Evolutionary conservation across 345 rosid species (phyloP), one percentile per base, ranked within the genome.

Genomic region (Arabidopsis arenosa): DNA sequence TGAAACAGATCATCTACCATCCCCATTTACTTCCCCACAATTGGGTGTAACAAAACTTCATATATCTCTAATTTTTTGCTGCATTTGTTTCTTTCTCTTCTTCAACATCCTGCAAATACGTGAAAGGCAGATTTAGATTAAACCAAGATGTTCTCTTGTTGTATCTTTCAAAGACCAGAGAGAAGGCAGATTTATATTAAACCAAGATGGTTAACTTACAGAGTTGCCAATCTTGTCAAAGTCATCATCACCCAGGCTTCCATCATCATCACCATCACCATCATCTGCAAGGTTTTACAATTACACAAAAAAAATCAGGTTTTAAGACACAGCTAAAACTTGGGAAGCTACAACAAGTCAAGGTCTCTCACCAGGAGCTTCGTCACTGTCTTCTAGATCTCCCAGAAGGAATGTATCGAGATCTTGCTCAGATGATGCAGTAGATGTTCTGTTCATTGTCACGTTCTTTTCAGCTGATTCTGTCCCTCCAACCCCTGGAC

Each of bases 301-400:
- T 56, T 49, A 62, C 7, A 63, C 69, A 35, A 61, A 66, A 13
- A 70, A 35, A 53, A 41, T 49, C 61, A 64, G n/a, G 47, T 14
- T 61, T 52, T 45, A 45, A 15, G 52, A 35, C 7, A 7, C 26
- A 26, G 56, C 32, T 63, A 47, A 41, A 65, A 6, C 26, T 58
- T 37, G 10, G 56, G 64, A 73, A 73, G 36, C 41, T 39, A 39
- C 56, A 72, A 51, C 9, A 68, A 68, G 61, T 56, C n/a, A 63
- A 17, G 23, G 60, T 56, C 6, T 72, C 73, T 77, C 77, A 93
- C 97, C 97, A 79, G 79, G 77, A 55, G 82, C 98, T 7, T 85
- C 98, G 75, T 93, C 96, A 59, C 94, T 85, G 63, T 93, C 94
- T 71, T 88, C 98, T 53, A 86, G 84, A 82, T 93, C 98, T 68